Conservation (phyloP, 495 filamentous ascomycete species). For the Pseudoneurospora amorphoporcata region DNA sequence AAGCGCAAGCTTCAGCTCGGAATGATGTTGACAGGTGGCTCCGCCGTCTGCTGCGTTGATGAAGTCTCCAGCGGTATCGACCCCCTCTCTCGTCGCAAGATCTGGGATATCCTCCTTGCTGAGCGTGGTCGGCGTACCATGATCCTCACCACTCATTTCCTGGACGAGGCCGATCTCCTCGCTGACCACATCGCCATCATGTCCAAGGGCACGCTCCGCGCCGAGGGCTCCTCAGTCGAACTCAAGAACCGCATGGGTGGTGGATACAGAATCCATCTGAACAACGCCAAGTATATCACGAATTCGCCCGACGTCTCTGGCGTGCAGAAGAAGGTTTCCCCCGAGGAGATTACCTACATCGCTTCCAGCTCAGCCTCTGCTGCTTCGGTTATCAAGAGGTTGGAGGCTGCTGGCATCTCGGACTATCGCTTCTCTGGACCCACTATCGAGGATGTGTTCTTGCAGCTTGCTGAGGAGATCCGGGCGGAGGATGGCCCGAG, state of each 20-base stretch:
- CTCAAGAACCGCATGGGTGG: constrained; percentile 59
- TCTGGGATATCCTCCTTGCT: constrained; percentile 81
- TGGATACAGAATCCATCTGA: constrained; percentile 68
- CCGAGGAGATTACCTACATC: constrained; percentile 61
- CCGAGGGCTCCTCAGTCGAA: constrained; percentile 66
- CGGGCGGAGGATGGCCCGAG: constrained; percentile 21
- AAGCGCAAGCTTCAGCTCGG: constrained; percentile 84
- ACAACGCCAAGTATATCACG: constrained; percentile 34
- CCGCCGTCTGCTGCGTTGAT: constrained; percentile 76
- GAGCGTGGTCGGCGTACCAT: constrained; percentile 70
- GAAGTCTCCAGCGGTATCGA: constrained; percentile 79
- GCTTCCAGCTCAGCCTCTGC: constrained; percentile 52
- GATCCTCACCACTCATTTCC: constrained; percentile 75
- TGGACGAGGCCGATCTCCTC: constrained; percentile 68
- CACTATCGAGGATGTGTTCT: constrained; percentile 80
- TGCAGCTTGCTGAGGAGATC: constrained; percentile 68
- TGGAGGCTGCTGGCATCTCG: constrained; percentile 51
- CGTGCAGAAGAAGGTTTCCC: constrained; percentile 45
- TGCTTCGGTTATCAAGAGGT: constrained; percentile 50
- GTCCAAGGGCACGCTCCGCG: constrained; percentile 60
- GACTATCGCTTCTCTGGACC: constrained; percentile 75
- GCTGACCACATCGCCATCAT: constrained; percentile 71
- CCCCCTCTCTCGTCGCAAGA: constrained; percentile 67
- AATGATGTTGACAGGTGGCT: constrained; percentile 89
- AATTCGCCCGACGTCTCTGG: constrained; percentile 43